A percentile compares a stretch with the other conserved stretches of the same genome.
Conservation (phyloP, 345 rosid species). For the Euphorbia tirucalli region DNA sequence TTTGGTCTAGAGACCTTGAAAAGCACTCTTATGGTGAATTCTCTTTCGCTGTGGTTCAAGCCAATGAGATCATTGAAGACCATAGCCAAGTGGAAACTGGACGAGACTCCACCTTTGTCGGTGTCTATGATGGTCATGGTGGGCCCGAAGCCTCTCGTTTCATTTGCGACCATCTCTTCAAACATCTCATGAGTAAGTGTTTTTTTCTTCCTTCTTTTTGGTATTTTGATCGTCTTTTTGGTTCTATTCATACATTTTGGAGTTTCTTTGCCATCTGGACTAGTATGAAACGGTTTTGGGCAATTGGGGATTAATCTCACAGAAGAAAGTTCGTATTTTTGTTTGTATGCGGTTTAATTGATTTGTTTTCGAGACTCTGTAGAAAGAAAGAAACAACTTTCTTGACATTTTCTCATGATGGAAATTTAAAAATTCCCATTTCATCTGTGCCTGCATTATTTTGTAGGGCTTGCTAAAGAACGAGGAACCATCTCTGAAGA, state of each 20-base stretch:
- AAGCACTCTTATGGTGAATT: conserved; percentile 76
- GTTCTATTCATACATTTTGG: not conserved
- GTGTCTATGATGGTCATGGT: conserved; percentile 96
- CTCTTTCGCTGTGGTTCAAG: conserved; percentile 83
- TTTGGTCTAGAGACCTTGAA: conserved; percentile 84
- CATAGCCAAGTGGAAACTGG: conserved; percentile 86
- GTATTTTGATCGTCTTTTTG: not conserved
- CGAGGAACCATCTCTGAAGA: conserved; percentile 67
- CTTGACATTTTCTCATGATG: not conserved
- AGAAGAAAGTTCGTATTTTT: not conserved
- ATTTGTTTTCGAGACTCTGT: not conserved
- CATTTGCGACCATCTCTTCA: conserved; percentile 75
- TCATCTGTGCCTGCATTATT: conserved; percentile 10
- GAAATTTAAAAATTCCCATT: conserved; percentile 1
- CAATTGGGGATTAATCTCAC: not conserved
- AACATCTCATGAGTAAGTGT: conserved; percentile 67
- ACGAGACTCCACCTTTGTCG: conserved; percentile 62
- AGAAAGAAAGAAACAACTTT: too few relatives aligned
- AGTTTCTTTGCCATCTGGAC: not conserved
- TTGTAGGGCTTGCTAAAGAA: conserved; percentile 61
- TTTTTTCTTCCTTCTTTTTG: not conserved
- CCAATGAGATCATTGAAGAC: conserved; percentile 83
- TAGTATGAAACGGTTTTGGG: not conserved
- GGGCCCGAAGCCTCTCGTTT: conserved; percentile 89
- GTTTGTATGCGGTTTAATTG: not conserved